These are phyloP conservation scores for Botrytis fabae DNA, from an alignment of 2,329 filamentous ascomycete genomes.

Conservation along the genomic window DNA sequence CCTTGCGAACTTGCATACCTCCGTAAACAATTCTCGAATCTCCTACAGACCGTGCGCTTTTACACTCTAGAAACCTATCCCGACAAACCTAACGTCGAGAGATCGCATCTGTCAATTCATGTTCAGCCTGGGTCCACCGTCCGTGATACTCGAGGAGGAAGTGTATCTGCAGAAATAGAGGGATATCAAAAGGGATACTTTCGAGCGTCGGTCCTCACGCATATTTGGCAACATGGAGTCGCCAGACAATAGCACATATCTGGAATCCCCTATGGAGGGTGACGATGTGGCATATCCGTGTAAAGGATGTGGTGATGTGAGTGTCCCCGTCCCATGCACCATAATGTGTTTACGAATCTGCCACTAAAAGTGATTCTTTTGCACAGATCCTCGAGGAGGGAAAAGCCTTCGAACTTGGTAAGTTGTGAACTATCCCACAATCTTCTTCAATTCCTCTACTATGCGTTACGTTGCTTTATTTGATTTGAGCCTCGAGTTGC, in stretches of 20 bases:
- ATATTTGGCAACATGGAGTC: conserved; percentile 50
- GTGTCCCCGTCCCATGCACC: conserved; percentile 37
- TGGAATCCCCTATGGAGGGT: conserved; percentile 59
- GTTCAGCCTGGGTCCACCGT: conserved; percentile 29
- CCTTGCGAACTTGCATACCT: conserved; percentile 20
- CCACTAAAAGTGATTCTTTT: conserved; percentile 32
- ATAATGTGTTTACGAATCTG: conserved; percentile 16
- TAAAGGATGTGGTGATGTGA: conserved; percentile 90
- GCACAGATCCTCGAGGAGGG: conserved; percentile 92
- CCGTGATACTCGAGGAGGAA: conserved; percentile 34
- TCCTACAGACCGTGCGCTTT: conserved; percentile 19
- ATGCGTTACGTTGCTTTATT: conserved; percentile 22
- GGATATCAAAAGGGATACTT: conserved; percentile 25
- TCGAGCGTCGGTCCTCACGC: conserved; percentile 23
- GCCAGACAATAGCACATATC: conserved; percentile 48
- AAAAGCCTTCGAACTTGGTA: conserved; percentile 96
- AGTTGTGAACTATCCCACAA: conserved; percentile 39
- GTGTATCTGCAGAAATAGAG: conserved; percentile 28
- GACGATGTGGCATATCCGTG: conserved; percentile 83
- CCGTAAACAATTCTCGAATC: conserved; percentile 21
- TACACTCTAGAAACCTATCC: conserved; percentile 12
- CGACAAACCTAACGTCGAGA: conserved; percentile 28
- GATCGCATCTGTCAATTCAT: conserved; percentile 36
- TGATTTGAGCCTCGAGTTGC: conserved; percentile 23
- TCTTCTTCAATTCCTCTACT: background rate